A percentile compares a stretch with the other conserved stretches of the same genome.
These are phyloP conservation scores for Podochytrium sp. DNA, from an alignment of 192 early-diverging fungal genomes.

Conservation along the genomic window DNA sequence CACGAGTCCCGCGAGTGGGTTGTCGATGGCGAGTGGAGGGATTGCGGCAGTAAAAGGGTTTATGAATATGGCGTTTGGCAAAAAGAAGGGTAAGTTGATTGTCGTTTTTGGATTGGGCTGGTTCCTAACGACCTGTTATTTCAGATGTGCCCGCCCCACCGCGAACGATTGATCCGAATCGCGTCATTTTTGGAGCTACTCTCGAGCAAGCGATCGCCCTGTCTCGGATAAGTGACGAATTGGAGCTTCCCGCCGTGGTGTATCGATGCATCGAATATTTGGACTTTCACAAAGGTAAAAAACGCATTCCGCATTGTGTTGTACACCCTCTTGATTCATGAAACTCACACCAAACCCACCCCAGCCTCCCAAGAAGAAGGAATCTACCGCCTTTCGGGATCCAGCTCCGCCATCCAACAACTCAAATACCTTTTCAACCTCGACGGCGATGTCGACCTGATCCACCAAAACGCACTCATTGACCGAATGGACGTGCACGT, in stretches of 20 bases:
- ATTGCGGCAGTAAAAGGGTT: slow-evolving; percentile 1
- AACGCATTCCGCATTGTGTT: not conserved
- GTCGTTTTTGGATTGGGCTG: not conserved
- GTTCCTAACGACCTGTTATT: too few relatives aligned
- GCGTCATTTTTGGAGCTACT: slow-evolving; percentile 82
- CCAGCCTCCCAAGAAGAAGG: slow-evolving; percentile 88
- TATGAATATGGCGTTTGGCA: slow-evolving; percentile 23
- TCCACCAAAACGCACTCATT: slow-evolving; percentile 56
- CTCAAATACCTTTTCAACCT: slow-evolving; percentile 83
- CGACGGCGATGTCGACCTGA: slow-evolving; percentile 77
- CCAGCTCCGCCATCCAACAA: slow-evolving; percentile 67
- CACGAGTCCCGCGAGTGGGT: too few relatives aligned
- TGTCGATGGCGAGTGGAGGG: not conserved
- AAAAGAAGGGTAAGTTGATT: slow-evolving; percentile 30
- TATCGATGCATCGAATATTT: slow-evolving; percentile 96
- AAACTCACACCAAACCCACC: not conserved
- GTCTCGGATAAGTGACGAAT: slow-evolving; percentile 73
- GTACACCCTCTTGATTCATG: not conserved
- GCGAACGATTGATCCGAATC: slow-evolving; percentile 6
- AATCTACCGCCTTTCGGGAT: slow-evolving; percentile 90
- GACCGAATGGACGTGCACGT: slow-evolving; percentile 87
- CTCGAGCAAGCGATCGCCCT: slow-evolving; percentile 78
- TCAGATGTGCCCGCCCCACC: too few relatives aligned
- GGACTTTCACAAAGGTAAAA: slow-evolving; percentile 78
- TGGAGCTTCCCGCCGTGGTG: slow-evolving; percentile 87